These are phyloP conservation scores for Sugiyamaella smithiae DNA, from an alignment of 805 yeast genomes.

Conservation along the genomic window DNA sequence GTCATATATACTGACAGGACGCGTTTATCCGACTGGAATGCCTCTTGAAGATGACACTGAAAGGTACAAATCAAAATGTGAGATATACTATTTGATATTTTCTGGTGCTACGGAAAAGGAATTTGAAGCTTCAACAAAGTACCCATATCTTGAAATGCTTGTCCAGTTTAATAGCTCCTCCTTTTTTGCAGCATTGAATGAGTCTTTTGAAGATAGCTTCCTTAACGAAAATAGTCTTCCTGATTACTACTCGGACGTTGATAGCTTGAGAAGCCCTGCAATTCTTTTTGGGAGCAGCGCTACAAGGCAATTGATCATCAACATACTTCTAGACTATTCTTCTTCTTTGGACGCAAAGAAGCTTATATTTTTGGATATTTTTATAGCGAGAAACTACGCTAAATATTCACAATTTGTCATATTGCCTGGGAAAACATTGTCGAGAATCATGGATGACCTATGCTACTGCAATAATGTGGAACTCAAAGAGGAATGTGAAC, in stretches of 20 bases:
- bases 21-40: constrained; percentile 74
- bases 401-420: constrained; percentile 82
- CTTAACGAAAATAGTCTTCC: constrained; percentile 51
- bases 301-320: constrained; percentile 74
- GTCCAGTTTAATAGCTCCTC: constrained; percentile 55
- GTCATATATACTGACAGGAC: constrained; percentile 67
- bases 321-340: constrained; percentile 58
- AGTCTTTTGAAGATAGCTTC: constrained; percentile 75
- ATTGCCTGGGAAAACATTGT: constrained; percentile 58
- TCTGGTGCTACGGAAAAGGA: constrained; percentile 39
- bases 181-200: constrained; percentile 67
- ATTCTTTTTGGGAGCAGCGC: constrained; percentile 36
- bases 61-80: constrained; percentile 45
- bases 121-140: constrained; percentile 28
- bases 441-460: constrained; percentile 47
- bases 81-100: constrained; percentile 57
- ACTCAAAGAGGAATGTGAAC: constrained; percentile 60
- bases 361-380: constrained; percentile 46
- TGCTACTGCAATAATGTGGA: constrained; percentile 37
- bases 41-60: constrained; percentile 38
- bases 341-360: background rate
- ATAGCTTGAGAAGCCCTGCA: constrained; percentile 18
- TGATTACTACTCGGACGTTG: constrained; percentile 21
- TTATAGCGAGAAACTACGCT: constrained; percentile 75
- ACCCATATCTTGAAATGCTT: constrained; percentile 65